These are phyloP conservation scores for Populus alba DNA, from an alignment of 345 rosid genomes.

Conservation along the genomic window DNA sequence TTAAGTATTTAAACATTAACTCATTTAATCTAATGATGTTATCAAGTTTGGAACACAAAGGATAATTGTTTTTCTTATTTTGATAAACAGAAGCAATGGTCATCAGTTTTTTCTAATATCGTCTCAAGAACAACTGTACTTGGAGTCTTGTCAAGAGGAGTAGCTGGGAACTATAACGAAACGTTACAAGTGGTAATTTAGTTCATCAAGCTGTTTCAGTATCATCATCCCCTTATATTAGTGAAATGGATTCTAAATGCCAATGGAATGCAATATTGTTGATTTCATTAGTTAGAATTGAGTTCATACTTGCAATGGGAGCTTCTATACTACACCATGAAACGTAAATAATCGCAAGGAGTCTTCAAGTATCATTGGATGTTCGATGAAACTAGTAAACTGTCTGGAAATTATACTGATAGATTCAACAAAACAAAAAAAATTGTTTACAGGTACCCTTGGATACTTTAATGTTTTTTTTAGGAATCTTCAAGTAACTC, in stretches of 20 bases:
- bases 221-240: background rate
- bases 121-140: constrained; percentile 40
- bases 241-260: too few species aligned
- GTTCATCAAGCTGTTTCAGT: background rate
- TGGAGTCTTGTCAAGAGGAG: constrained; percentile 33
- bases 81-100: constrained; percentile 43
- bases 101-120: constrained; percentile 29
- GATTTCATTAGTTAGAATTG: too few species aligned
- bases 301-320: too few species aligned
- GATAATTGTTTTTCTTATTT: background rate
- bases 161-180: constrained; percentile 28
- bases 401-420: too few species aligned
- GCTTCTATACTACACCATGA: too few species aligned
- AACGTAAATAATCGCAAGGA: too few species aligned
- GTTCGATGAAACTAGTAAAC: too few species aligned
- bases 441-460: background rate
- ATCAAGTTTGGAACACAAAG: background rate
- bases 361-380: too few species aligned
- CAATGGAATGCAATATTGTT: too few species aligned
- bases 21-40: too few species aligned
- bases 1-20: background rate
- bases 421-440: background rate
- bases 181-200: constrained; percentile 46
- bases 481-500: background rate
- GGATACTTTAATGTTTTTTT: too few species aligned